A percentile compares a stretch with the other conserved stretches of the same genome.
phyloP scores from a whole-genome alignment of 192 early-diverging fungal species.

The Gigaspora rosea region DNA sequence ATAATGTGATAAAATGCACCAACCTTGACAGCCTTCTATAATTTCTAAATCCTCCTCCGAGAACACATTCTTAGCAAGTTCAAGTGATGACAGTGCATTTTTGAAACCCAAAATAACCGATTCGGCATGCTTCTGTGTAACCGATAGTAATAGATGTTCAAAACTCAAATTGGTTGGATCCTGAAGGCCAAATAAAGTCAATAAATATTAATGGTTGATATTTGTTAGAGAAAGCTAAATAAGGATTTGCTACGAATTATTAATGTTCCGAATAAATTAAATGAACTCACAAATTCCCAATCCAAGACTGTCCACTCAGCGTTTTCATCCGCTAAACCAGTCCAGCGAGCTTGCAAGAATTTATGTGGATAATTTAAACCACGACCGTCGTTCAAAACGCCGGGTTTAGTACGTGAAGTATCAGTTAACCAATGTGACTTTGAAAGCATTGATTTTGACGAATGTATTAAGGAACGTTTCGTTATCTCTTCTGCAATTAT shows the following conservation, averaged over 20 bases:
- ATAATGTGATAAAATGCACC: background rate
- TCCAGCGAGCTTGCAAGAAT: slow-evolving; percentile 19
- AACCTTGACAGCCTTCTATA: background rate
- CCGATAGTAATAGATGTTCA: slow-evolving; percentile 15
- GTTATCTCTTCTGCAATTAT: background rate
- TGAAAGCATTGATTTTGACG: background rate
- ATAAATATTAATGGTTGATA: background rate
- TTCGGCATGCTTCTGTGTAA: background rate
- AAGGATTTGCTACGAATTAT: background rate
- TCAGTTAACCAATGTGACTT: slow-evolving; percentile 9
- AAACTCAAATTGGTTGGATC: slow-evolving; percentile 18
- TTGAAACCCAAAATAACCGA: background rate
- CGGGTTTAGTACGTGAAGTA: slow-evolving; percentile 4
- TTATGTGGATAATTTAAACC: slow-evolving; percentile 26
- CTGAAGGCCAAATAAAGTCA: background rate
- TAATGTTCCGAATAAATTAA: background rate
- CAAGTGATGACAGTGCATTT: background rate
- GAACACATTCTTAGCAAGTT: background rate
- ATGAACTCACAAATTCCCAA: slow-evolving; percentile 25
- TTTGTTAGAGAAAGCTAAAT: background rate
- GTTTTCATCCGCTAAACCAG: background rate
- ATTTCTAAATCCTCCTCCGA: slow-evolving; percentile 16
- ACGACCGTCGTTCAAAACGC: background rate
- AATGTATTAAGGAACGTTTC: background rate
- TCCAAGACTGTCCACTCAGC: slow-evolving; percentile 14